Evolutionary conservation across 176 grass and related monocot genomes (phyloP).

Genomic region (Triticum monococcum): DNA sequence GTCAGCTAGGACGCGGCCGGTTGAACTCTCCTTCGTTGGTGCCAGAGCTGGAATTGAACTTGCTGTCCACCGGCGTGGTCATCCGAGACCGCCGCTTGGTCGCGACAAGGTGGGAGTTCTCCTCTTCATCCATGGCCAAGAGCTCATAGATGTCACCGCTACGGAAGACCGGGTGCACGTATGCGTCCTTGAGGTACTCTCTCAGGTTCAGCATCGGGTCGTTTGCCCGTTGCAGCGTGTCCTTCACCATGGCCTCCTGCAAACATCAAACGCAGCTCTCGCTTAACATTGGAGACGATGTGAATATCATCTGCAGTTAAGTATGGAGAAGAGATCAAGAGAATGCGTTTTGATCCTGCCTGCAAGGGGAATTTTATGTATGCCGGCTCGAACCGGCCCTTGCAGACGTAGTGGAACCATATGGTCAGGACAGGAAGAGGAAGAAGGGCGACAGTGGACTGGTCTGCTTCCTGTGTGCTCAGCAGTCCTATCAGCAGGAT

Average conservation of each 20-base stretch:
- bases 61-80: constrained; percentile 62
- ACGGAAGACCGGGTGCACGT: constrained; percentile 80
- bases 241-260: constrained; percentile 97
- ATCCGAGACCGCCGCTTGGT: constrained; percentile 58
- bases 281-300: not conserved
- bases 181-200: constrained; percentile 77
- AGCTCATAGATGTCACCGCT: constrained; percentile 32
- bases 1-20: constrained; percentile 12
- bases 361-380: constrained; percentile 86
- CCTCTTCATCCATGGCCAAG: constrained; percentile 52
- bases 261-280: constrained; percentile 20
- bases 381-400: constrained; percentile 75
- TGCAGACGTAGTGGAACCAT: constrained; percentile 88
- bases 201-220: constrained; percentile 82
- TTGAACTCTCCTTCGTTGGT: constrained; percentile 43
- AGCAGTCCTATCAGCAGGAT: constrained; percentile 82
- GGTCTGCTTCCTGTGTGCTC: constrained; percentile 65
- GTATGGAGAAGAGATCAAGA: not conserved
- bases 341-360: constrained; percentile 32
- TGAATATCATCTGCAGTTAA: not conserved
- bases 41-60: constrained; percentile 56
- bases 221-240: constrained; percentile 72
- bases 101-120: constrained; percentile 55
- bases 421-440: constrained; percentile 79
- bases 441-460: constrained; percentile 55